Percentiles rank a stretch among this genome's conserved stretches.
Evolutionary conservation across 306 rosid species (phyloP).

Genomic region (Fragaria nilgerrensis): DNA sequence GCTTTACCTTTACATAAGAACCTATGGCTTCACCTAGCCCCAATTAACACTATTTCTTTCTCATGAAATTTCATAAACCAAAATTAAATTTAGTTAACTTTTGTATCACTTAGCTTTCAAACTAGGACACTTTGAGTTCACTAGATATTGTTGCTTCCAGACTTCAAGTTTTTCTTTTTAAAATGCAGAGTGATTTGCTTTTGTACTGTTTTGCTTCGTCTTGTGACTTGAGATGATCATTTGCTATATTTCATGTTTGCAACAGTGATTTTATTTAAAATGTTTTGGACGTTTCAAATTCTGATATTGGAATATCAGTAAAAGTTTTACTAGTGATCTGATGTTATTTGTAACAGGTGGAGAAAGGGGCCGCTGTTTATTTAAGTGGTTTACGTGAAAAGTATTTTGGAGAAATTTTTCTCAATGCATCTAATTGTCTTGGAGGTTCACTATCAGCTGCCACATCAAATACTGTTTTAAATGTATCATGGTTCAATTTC

Average conservation of each 20-base stretch:
- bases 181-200: background rate
- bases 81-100: background rate
- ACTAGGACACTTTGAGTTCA: background rate
- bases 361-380: constrained; percentile 86
- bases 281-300: background rate
- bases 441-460: constrained; percentile 51
- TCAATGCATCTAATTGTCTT: constrained; percentile 67
- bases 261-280: background rate
- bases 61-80: too few species aligned
- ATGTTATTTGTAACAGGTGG: constrained; percentile 59
- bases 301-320: background rate
- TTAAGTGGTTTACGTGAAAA: constrained; percentile 92
- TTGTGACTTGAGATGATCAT: background rate
- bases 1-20: background rate
- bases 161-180: background rate
- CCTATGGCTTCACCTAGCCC: background rate
- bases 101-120: background rate
- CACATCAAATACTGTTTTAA: constrained; percentile 43
- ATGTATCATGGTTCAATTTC: constrained; percentile 41
- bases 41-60: too few species aligned
- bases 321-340: constrained; percentile 1
- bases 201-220: background rate
- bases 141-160: background rate
- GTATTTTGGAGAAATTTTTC: constrained; percentile 81
- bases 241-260: background rate